phyloP scores from a whole-genome alignment of 495 filamentous ascomycete genomes.

The Pyronema domesticum region DNA sequence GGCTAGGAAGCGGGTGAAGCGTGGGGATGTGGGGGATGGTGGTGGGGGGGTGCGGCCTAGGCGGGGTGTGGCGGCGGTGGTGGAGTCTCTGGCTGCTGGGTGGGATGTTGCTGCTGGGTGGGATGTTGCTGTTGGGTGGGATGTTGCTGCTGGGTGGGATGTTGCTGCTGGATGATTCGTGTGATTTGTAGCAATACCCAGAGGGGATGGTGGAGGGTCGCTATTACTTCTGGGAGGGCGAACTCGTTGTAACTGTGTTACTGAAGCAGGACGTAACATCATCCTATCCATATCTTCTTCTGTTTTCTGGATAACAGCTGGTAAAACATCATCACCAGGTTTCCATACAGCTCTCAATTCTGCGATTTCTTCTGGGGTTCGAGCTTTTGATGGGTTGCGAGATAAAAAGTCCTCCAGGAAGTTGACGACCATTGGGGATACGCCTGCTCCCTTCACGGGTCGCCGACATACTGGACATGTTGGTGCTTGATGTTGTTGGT shows the following conservation, averaged over 20 bases:
- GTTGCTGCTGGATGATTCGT: neutral
- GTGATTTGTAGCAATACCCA: neutral
- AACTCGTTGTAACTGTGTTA: neutral
- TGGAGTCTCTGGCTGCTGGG: neutral
- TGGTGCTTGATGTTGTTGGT: slow-evolving; percentile 14
- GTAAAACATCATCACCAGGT: slow-evolving; percentile 59
- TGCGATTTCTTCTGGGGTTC: slow-evolving; percentile 47
- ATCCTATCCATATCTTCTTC: neutral
- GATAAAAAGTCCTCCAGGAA: slow-evolving; percentile 63
- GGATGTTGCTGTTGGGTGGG: neutral
- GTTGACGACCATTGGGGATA: slow-evolving; percentile 68
- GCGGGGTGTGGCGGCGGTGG: neutral
- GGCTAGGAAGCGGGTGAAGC: neutral
- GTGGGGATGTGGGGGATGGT: neutral
- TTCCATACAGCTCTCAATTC: slow-evolving; percentile 54
- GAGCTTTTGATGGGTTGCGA: slow-evolving; percentile 53
- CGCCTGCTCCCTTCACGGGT: slow-evolving; percentile 58
- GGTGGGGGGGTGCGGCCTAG: neutral
- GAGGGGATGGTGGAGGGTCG: neutral
- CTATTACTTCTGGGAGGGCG: neutral
- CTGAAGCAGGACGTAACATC: neutral
- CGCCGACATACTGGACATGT: slow-evolving; percentile 92
- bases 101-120: neutral
- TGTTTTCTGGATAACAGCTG: slow-evolving; percentile 9
- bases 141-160: neutral